Percentiles rank a stretch among this genome's conserved stretches.
These are phyloP conservation scores for Chamaecyparis obtusa DNA, from an alignment of 75 land plant species.

Conservation along the genomic window DNA sequence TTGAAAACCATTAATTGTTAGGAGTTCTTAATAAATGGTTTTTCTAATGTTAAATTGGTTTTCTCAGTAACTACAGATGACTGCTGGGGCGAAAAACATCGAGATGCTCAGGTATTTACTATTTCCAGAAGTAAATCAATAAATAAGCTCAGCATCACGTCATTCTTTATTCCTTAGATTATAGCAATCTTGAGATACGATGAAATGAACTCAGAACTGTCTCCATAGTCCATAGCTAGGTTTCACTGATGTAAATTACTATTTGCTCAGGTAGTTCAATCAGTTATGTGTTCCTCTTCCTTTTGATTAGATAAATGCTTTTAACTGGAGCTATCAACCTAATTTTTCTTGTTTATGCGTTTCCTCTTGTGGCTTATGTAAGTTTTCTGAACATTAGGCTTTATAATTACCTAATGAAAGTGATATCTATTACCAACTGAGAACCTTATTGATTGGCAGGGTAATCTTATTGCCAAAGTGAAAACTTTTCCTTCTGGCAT, in stretches of 20 bases:
- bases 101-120: constrained; percentile 54
- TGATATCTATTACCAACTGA: background rate
- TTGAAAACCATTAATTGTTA: background rate
- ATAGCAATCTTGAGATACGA: background rate
- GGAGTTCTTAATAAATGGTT: background rate
- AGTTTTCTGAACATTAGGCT: background rate
- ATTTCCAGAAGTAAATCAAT: background rate
- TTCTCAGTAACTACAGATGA: too few species aligned
- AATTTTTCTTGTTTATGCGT: too few species aligned
- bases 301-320: background rate
- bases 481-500: constrained; percentile 81
- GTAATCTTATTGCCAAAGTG: constrained; percentile 50
- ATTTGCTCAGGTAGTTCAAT: background rate
- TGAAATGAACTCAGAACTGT: too few species aligned
- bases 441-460: constrained; percentile 33
- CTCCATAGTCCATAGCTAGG: background rate
- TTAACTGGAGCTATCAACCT: too few species aligned
- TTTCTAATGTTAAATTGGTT: background rate
- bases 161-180: background rate
- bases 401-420: background rate
- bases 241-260: background rate
- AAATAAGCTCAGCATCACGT: background rate
- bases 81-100: background rate
- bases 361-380: background rate
- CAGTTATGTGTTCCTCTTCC: background rate